Evolutionary conservation across 305 asterid genomes (phyloP), one percentile per base, ranked within the genome.

Genomic region (Coffea humblotiana): DNA sequence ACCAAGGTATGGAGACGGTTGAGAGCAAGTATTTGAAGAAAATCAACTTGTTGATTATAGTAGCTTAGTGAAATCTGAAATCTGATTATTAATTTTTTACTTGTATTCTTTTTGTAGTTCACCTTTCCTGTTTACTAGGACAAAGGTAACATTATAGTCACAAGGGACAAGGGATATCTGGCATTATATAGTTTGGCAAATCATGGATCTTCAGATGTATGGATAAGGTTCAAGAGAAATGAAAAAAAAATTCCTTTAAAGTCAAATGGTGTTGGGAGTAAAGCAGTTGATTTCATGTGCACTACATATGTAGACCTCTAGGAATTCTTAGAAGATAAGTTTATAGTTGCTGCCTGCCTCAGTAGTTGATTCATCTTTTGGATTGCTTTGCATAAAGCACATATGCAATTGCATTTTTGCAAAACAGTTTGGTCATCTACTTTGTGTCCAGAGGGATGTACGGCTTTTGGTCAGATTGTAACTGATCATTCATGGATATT

Each of bases 1-100:
- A 88, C 87, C 98, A 90, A 92, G 97, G 98, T 94, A 86, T 9
- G 66, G 32, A 32, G 27, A 45, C 51, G 25, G 72, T 45, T 72
- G 6, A 25, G 47, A 56, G 3, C 52, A 69, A 23, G 16, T 25
- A 52, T 37, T 56, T 70, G 47, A 15, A 58, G 61, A 75, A 75
- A 25, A 47, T 8, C 25, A 75, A 19, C 15, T 45, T 49, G 29
- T 63, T 58, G 40, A 67, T 10, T 51, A 40, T 40, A 3, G 43
- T 7, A 52, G 8, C n/a, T 67, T 1, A 69, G 19, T 25, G 15
- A 3, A 60, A 13, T 29, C 37, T 52, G 4, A 68, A 67, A 51
- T 14, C 32, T 37, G 54, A 13, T 69, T 58, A 40, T 69, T 23
- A n/a, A 13, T 79, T 71, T 71, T 18, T 6, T 54, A 18, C 8